These are phyloP conservation scores for Carex parvula DNA, from an alignment of 176 grass and related monocot genomes.

Conservation along the genomic window DNA sequence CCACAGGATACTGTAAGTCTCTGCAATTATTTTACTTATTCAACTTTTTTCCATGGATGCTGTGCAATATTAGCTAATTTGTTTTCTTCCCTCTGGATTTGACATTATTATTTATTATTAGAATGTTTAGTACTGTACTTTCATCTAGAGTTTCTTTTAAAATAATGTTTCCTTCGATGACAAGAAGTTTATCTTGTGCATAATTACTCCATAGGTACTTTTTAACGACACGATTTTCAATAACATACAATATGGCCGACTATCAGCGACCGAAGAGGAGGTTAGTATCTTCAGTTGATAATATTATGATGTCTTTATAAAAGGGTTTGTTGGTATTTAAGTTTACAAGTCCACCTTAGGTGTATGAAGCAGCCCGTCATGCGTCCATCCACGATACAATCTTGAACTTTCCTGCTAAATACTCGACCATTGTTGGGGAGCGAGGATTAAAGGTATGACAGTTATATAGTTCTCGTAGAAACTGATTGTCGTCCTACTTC, in stretches of 20 bases:
- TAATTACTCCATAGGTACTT: constrained; percentile 67
- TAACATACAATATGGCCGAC: constrained; percentile 93
- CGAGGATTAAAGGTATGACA: constrained; percentile 85
- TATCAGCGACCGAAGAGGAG: constrained; percentile 94
- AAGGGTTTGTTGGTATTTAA: constrained; percentile 4
- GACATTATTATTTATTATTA: background rate
- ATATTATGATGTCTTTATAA: constrained; percentile 1
- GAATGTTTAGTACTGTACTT: background rate
- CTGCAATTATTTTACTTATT: constrained; percentile 24
- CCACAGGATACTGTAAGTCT: constrained; percentile 84
- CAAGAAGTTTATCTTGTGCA: background rate
- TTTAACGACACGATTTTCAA: constrained; percentile 98
- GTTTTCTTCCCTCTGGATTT: background rate
- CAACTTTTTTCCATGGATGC: background rate
- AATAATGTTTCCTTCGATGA: background rate
- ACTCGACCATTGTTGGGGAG: constrained; percentile 90
- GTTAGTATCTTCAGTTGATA: constrained; percentile 44
- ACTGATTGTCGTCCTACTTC: background rate
- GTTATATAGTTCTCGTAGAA: constrained; percentile 11
- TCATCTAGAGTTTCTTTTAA: background rate
- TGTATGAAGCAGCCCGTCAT: constrained; percentile 71
- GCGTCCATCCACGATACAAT: constrained; percentile 93
- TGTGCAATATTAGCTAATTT: background rate
- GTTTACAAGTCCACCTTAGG: constrained; percentile 42
- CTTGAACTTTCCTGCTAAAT: constrained; percentile 89